Percentiles rank a stretch among this genome's conserved stretches.
Evolutionary conservation across 2,329 filamentous ascomycete species (phyloP).

Genomic region (Aspergillus phoenicis): DNA sequence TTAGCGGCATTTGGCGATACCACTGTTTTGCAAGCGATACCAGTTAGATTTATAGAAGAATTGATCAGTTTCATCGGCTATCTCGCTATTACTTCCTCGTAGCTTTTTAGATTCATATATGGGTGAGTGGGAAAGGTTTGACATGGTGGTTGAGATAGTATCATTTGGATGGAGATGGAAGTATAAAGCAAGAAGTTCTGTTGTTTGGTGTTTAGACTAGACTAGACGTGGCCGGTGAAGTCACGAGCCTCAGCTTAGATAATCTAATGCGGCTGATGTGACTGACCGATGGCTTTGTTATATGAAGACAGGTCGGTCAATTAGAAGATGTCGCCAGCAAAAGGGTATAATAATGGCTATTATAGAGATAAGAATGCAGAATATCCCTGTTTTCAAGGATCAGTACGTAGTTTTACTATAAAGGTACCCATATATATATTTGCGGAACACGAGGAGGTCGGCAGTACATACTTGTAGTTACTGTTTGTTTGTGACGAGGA

Average conservation of each 20-base stretch:
- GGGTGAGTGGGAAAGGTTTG: too few relatives aligned
- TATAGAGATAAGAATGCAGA: too few relatives aligned
- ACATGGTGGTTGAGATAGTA: too few relatives aligned
- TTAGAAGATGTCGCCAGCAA: too few relatives aligned
- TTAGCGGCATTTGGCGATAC: not conserved
- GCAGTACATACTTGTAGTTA: not conserved
- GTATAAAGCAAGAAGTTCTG: not conserved
- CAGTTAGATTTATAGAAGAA: not conserved
- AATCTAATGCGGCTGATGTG: not conserved
- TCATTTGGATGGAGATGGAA: not conserved
- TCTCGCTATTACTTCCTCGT: not conserved
- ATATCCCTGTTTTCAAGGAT: too few relatives aligned
- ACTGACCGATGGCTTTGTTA: too few relatives aligned
- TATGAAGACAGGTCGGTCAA: too few relatives aligned
- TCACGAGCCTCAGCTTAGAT: not conserved
- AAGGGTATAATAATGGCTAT: too few relatives aligned
- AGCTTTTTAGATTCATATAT: too few relatives aligned
- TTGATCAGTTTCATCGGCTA: not conserved
- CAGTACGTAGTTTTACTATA: too few relatives aligned
- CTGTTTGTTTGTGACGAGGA: conserved; percentile 15
- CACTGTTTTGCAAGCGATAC: not conserved
- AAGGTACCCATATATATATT: too few relatives aligned
- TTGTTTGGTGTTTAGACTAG: not conserved
- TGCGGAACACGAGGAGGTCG: not conserved
- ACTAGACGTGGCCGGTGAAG: not conserved